A percentile compares a stretch with the other conserved stretches of the same genome.
Evolutionary conservation across 2,329 filamentous ascomycete species (phyloP).

Genomic region (Trichoderma sp.): DNA sequence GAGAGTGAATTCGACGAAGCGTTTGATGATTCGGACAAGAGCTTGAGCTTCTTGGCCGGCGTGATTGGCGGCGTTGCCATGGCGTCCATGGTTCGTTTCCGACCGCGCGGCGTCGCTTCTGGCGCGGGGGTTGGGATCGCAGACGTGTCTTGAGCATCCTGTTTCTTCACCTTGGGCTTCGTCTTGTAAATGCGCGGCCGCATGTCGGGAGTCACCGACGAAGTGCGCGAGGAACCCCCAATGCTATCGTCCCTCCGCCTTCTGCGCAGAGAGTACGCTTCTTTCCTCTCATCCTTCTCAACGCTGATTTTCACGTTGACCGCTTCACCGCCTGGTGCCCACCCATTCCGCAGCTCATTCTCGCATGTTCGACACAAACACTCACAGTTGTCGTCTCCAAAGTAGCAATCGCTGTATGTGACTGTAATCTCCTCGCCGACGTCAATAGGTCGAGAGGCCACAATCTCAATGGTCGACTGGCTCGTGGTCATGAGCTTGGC

Average conservation of each 20-base stretch:
- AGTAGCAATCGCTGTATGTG: constrained; percentile 93
- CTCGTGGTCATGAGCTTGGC: constrained; percentile 81
- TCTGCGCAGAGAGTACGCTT: constrained; percentile 56
- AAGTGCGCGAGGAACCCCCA: constrained; percentile 51
- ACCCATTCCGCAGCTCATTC: constrained; percentile 70
- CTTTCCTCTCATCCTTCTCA: constrained; percentile 45
- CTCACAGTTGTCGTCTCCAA: constrained; percentile 91
- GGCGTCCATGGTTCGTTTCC: constrained; percentile 42
- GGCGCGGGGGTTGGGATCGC: constrained; percentile 29
- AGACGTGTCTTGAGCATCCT: constrained; percentile 36
- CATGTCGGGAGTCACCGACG: constrained; percentile 55
- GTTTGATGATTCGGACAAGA: constrained; percentile 24
- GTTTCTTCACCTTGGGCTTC: constrained; percentile 33
- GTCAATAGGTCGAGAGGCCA: constrained; percentile 77
- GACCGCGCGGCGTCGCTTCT: constrained; percentile 27
- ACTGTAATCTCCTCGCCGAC: constrained; percentile 95
- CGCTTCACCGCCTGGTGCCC: constrained; percentile 58
- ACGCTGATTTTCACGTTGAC: constrained; percentile 49
- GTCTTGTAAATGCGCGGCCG: constrained; percentile 48
- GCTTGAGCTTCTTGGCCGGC: constrained; percentile 50
- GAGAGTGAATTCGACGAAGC: constrained; percentile 22
- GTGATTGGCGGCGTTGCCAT: constrained; percentile 55
- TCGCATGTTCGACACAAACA: constrained; percentile 92
- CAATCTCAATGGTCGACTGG: constrained; percentile 83
- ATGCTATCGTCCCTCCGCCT: constrained; percentile 51